Base-by-base conservation (phyloP, 306 rosid species). In the Dalbergia cultrata region DNA sequence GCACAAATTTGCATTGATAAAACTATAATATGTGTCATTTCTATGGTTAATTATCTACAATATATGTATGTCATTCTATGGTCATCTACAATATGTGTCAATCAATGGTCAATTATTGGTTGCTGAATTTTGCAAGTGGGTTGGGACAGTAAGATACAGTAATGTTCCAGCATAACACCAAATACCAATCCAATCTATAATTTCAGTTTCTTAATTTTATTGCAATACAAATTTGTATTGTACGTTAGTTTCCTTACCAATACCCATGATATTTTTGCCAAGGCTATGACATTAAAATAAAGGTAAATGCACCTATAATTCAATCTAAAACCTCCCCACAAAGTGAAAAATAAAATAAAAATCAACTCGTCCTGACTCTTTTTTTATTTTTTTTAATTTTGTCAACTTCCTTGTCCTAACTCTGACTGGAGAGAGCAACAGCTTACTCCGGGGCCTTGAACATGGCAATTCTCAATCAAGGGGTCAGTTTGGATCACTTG, bases 101-200 rank as follows among this genome's bases (percentile, higher is more conserved):
- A 1, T 26, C 31, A 1, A 26, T 26, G 31, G 31, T 26, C 31
- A 26, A 26, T 72, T 7, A 19, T 31, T 81, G 11, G 22, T 18
- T 63, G 14, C 13, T 74, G 50, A 66, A 31, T 57, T 12, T 54
- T 10, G 50, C 76, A 60, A 75, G 70, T 75, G 70, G 71, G 11
- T 68, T 54, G 21, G 21, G 9, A 54, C 60, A 37, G 63, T 35
- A 44, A 72, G 65, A 4, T 61, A 54, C 22, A n/a, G 71, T 75
- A 59, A 13, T 35, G 34, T 64, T 71, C 18, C 84, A 61, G 65
- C 83, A 37, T 4, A 65, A 52, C 57, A 71, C 11, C 13, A 67
- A 35, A 41, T 41, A 67, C 60, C 4, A 39, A n/a, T 37, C 14
- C 13, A 61, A 61, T 6, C 8, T 33, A 26, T 26, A 31, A 61